A percentile compares a stretch with the other conserved stretches of the same genome.
phyloP scores from a whole-genome alignment of 257 asterid genomes.

The Ballota nigra region DNA sequence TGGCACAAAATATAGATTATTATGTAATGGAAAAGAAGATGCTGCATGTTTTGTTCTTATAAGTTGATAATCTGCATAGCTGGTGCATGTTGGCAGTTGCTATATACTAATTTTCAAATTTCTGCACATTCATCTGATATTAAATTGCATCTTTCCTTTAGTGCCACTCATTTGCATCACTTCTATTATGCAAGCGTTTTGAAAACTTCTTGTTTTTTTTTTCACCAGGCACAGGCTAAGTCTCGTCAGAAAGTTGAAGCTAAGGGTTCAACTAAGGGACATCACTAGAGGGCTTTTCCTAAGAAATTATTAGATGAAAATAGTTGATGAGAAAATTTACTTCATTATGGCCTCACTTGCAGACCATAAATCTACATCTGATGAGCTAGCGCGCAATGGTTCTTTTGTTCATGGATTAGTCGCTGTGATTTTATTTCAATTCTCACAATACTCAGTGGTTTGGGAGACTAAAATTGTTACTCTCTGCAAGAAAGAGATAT shows the following conservation, averaged over 20 bases:
- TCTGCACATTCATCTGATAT: neutral
- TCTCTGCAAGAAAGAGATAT: neutral
- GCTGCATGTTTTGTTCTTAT: neutral
- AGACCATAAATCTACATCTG: slow-evolving; percentile 34
- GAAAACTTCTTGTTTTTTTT: neutral
- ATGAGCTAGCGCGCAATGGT: slow-evolving; percentile 20
- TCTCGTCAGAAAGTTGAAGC: slow-evolving; percentile 74
- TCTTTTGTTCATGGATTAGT: slow-evolving; percentile 17
- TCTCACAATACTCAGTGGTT: neutral
- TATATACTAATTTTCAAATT: neutral
- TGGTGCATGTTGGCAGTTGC: slow-evolving; percentile 6
- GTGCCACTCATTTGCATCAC: neutral
- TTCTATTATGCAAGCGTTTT: neutral
- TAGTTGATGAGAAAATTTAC: slow-evolving; percentile 35
- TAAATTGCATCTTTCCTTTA: neutral
- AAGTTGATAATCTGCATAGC: neutral
- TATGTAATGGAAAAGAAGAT: neutral
- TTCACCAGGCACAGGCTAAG: slow-evolving; percentile 55
- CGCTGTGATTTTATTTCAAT: slow-evolving; percentile 14
- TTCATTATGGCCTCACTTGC: slow-evolving; percentile 33
- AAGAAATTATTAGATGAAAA: slow-evolving; percentile 24
- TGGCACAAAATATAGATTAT: neutral
- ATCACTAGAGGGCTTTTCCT: slow-evolving; percentile 39
- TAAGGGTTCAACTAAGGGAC: slow-evolving; percentile 58
- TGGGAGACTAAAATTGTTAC: neutral